phyloP scores from a whole-genome alignment of 495 filamentous ascomycete species.

The Coniosporium apollinis region DNA sequence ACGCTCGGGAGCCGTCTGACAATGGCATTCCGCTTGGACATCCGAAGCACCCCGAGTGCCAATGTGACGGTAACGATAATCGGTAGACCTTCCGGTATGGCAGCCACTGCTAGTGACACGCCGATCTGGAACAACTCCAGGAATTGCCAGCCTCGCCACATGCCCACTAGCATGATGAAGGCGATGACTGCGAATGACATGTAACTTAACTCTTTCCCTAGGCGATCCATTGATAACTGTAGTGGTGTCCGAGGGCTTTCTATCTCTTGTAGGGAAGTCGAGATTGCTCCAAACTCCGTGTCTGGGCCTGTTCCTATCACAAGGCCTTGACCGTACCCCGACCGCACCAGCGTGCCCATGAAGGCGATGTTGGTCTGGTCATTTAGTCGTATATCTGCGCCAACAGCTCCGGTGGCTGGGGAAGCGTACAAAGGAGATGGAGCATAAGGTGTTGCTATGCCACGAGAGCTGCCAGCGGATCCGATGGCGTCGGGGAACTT shows the following conservation, averaged over 20 bases:
- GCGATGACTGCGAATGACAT: slow-evolving; percentile 90
- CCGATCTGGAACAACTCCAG: slow-evolving; percentile 97
- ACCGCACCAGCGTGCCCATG: slow-evolving; percentile 94
- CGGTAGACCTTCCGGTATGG: slow-evolving; percentile 90
- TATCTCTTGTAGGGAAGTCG: slow-evolving; percentile 77
- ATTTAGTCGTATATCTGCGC: slow-evolving; percentile 45
- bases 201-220: slow-evolving; percentile 87
- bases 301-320: slow-evolving; percentile 85
- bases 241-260: slow-evolving; percentile 88
- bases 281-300: slow-evolving; percentile 95
- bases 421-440: slow-evolving; percentile 46
- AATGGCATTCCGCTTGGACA: slow-evolving; percentile 86
- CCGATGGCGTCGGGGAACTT: slow-evolving; percentile 38
- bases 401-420: slow-evolving; percentile 42
- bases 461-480: slow-evolving; percentile 2
- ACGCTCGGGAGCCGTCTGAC: slow-evolving; percentile 91
- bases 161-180: slow-evolving; percentile 75
- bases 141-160: slow-evolving; percentile 72
- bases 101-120: slow-evolving; percentile 89
- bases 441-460: slow-evolving; percentile 24
- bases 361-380: slow-evolving; percentile 79
- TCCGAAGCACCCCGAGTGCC: slow-evolving; percentile 82
- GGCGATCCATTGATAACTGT: slow-evolving; percentile 89
- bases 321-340: slow-evolving; percentile 88
- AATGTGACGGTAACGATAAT: slow-evolving; percentile 97